A percentile compares a stretch with the other conserved stretches of the same genome.
Conservation (phyloP, 768 basidiomycete genomes). For the Suillus occidentalis region DNA sequence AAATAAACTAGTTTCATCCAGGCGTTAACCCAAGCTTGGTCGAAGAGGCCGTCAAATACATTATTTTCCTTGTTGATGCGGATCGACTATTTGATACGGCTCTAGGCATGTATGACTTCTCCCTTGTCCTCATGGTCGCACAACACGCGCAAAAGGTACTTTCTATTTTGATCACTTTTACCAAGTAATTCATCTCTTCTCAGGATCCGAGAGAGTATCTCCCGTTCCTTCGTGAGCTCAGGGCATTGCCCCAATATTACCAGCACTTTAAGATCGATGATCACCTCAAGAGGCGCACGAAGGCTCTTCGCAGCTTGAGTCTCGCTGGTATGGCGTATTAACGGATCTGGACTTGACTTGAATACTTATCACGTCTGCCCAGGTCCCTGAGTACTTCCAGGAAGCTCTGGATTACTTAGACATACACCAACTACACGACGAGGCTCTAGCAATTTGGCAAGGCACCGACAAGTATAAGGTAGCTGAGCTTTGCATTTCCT, state of each 20-base stretch:
- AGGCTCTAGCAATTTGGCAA: constrained; percentile 75
- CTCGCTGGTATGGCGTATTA: constrained; percentile 55
- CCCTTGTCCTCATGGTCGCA: constrained; percentile 91
- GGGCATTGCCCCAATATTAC: constrained; percentile 70
- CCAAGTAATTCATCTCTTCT: neutral
- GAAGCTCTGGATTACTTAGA: constrained; percentile 83
- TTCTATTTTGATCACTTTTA: constrained; percentile 6
- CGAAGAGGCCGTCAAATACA: constrained; percentile 97
- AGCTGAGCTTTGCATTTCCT: constrained; percentile 16
- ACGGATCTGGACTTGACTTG: neutral
- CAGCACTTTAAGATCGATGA: constrained; percentile 93
- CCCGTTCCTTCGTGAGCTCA: constrained; percentile 90
- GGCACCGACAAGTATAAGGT: constrained; percentile 65
- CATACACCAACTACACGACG: constrained; percentile 69
- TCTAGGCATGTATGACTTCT: constrained; percentile 98
- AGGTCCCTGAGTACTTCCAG: constrained; percentile 70
- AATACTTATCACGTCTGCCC: constrained; percentile 11
- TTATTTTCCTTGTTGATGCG: constrained; percentile 96
- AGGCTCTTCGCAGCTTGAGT: constrained; percentile 72
- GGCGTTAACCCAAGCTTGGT: constrained; percentile 66
- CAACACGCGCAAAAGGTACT: constrained; percentile 94
- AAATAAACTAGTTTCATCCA: constrained; percentile 4
- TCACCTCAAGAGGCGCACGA: constrained; percentile 73
- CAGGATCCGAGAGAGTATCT: constrained; percentile 98
- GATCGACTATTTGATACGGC: constrained; percentile 91